These are phyloP conservation scores for Geranomyces variabilis DNA, from an alignment of 192 early-diverging fungal genomes.

Conservation along the genomic window DNA sequence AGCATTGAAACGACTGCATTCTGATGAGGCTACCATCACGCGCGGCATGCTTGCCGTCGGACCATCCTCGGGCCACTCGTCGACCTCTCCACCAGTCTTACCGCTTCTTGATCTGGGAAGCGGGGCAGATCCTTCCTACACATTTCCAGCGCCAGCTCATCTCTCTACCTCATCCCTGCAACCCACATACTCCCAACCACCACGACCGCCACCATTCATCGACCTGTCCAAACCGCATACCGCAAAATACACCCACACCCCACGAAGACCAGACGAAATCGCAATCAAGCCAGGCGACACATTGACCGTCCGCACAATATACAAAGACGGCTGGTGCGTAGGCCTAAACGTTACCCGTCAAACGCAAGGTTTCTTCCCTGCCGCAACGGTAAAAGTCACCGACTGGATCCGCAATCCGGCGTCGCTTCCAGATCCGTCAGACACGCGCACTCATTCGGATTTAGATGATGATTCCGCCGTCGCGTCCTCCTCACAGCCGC, in stretches of 20 bases:
- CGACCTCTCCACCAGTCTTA: background rate
- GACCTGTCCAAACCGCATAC: conserved; percentile 29
- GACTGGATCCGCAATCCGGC: conserved; percentile 15
- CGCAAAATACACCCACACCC: conserved; percentile 22
- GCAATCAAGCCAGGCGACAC: conserved; percentile 11
- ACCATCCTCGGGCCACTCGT: background rate
- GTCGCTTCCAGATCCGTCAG: background rate
- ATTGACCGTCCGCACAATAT: conserved; percentile 26
- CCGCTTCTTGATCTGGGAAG: conserved; percentile 4
- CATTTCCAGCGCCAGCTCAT: background rate
- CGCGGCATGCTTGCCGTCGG: background rate
- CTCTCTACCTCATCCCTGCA: background rate
- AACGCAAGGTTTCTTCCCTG: conserved; percentile 21
- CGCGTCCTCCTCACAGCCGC: background rate
- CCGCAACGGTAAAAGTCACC: background rate
- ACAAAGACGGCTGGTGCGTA: conserved; percentile 22
- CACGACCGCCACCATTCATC: conserved; percentile 14
- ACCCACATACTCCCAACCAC: background rate
- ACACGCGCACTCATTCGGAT: conserved; percentile 3
- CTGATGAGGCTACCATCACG: conserved; percentile 5
- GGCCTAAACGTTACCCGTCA: conserved; percentile 15
- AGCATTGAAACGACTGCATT: background rate
- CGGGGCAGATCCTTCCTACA: background rate
- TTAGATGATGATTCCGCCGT: background rate
- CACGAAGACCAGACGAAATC: conserved; percentile 17